Conservation (phyloP, 2,329 filamentous ascomycete species). For the Tolypocladium endophyticum region DNA sequence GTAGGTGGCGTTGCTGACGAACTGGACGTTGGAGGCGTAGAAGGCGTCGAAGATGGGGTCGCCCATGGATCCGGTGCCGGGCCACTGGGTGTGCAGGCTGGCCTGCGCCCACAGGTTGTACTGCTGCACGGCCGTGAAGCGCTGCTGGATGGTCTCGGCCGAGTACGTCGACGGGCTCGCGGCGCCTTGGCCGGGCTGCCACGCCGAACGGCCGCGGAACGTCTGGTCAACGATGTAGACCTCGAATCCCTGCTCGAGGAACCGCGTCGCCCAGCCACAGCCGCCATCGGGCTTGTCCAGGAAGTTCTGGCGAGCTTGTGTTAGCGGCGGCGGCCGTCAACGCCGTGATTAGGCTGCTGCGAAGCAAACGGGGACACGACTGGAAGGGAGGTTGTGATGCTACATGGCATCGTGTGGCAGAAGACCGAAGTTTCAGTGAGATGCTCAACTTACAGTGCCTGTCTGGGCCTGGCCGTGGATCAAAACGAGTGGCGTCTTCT, state of each 20-base stretch:
- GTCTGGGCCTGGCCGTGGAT: conserved; percentile 32
- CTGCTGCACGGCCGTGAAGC: conserved; percentile 24
- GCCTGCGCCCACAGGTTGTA: conserved; percentile 28
- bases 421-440: neutral
- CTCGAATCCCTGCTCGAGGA: conserved; percentile 33
- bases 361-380: neutral
- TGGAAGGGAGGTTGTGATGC: neutral
- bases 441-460: conserved; percentile 20
- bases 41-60: conserved; percentile 29
- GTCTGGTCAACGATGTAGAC: conserved; percentile 37
- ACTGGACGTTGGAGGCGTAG: conserved; percentile 28
- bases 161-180: conserved; percentile 14
- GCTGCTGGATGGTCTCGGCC: conserved; percentile 22
- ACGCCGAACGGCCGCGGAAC: conserved; percentile 32
- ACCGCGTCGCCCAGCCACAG: conserved; percentile 36
- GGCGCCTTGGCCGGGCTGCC: conserved; percentile 20
- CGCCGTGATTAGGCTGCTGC: neutral
- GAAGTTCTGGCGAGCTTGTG: conserved; percentile 21
- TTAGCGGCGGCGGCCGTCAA: neutral
- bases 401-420: neutral
- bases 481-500: conserved; percentile 25
- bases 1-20: conserved; percentile 17
- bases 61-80: conserved; percentile 26
- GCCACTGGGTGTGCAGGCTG: conserved; percentile 30
- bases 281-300: conserved; percentile 19